These are phyloP conservation scores for Sordariomycetes sp. DNA, from an alignment of 2,329 filamentous ascomycete species.

Conservation along the genomic window DNA sequence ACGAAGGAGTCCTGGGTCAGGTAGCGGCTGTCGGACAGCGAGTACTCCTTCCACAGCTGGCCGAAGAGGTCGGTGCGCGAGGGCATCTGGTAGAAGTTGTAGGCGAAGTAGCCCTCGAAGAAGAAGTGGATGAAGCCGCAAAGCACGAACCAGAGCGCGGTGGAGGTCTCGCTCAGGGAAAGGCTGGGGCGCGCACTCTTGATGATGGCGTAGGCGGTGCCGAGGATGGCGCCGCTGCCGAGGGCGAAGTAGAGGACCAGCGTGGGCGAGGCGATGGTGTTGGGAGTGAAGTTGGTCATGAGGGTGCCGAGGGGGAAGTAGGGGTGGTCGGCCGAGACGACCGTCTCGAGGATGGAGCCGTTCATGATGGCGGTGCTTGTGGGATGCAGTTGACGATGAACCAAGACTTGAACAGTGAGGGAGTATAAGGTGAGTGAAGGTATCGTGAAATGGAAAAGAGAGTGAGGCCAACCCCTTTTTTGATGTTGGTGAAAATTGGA, in stretches of 20 bases:
- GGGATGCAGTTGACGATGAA: background rate
- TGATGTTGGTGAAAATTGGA: background rate
- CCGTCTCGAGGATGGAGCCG: background rate
- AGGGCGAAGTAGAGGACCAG: conserved; percentile 52
- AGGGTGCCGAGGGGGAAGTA: conserved; percentile 61
- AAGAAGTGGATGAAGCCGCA: conserved; percentile 44
- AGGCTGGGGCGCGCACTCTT: conserved; percentile 44
- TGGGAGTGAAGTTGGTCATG: conserved; percentile 56
- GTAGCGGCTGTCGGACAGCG: conserved; percentile 47
- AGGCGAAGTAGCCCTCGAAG: conserved; percentile 40
- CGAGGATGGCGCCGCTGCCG: conserved; percentile 48
- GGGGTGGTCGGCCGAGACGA: conserved; percentile 36
- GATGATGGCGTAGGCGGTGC: conserved; percentile 42
- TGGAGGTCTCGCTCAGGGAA: conserved; percentile 42
- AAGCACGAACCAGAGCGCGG: conserved; percentile 67
- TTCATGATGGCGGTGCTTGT: background rate
- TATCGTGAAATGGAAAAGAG: background rate
- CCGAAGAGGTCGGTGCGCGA: conserved; percentile 32
- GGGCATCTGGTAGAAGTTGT: conserved; percentile 31
- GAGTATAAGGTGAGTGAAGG: background rate
- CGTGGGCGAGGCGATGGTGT: conserved; percentile 48
- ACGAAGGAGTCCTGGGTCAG: conserved; percentile 41
- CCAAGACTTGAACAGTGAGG: no score
- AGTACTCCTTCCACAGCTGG: conserved; percentile 50
- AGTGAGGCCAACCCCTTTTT: background rate